These are phyloP conservation scores for Nepenthes mirabilis DNA, from an alignment of 148 eudicot genomes.

Conservation along the genomic window DNA sequence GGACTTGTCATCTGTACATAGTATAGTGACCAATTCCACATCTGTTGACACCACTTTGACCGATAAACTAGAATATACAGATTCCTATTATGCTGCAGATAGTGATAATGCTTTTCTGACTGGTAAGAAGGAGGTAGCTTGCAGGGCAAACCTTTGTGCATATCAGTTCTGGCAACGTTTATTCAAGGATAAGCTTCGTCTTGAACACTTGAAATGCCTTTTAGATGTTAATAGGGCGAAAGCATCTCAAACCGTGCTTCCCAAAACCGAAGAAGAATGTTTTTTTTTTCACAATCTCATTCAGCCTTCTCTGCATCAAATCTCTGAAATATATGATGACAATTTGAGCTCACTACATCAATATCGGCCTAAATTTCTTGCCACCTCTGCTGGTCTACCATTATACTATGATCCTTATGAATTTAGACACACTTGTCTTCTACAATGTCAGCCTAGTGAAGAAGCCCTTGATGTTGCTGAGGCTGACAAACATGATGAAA, in stretches of 20 bases:
- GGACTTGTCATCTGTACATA: too few relatives aligned
- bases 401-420: conserved; percentile 47
- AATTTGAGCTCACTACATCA: conserved; percentile 56
- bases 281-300: conserved; percentile 67
- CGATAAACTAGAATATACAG: conserved; percentile 45
- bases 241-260: conserved; percentile 11
- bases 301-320: conserved; percentile 58
- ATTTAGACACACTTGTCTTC: conserved; percentile 48
- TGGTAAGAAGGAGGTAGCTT: conserved; percentile 55
- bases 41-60: too few relatives aligned
- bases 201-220: conserved; percentile 39
- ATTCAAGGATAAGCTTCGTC: conserved; percentile 62
- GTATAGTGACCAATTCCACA: too few relatives aligned
- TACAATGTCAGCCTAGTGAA: conserved; percentile 22
- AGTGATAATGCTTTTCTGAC: conserved; percentile 22
- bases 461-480: conserved; percentile 19
- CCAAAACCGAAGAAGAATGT: conserved; percentile 81
- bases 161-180: conserved; percentile 84
- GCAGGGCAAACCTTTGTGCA: conserved; percentile 61
- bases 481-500: conserved; percentile 26
- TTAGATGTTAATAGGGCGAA: conserved; percentile 20
- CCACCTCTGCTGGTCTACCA: conserved; percentile 43
- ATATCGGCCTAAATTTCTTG: conserved; percentile 61
- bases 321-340: conserved; percentile 67
- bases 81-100: conserved; percentile 35